Conservation (phyloP, 768 basidiomycete genomes). For the Rhodosporidiobolus sp. region DNA sequence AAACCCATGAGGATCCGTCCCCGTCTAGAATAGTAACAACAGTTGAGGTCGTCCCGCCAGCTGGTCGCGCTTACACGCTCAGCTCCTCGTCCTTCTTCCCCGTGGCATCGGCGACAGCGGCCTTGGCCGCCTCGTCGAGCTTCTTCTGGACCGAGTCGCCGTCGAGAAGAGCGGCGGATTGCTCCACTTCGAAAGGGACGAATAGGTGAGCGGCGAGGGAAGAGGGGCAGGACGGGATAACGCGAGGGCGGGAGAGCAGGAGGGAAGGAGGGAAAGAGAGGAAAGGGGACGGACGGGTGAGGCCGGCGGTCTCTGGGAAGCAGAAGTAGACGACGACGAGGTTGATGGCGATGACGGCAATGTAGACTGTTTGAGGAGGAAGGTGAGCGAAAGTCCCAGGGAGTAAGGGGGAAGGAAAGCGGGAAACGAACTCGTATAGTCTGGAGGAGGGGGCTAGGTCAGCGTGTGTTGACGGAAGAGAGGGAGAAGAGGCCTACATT, state of each 20-base stretch:
- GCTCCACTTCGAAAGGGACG: slow-evolving; percentile 16
- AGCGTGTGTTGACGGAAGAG: background rate
- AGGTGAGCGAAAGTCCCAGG: background rate
- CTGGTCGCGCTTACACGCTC: background rate
- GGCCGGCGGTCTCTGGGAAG: slow-evolving; percentile 41
- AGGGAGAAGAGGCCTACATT: slow-evolving; percentile 33
- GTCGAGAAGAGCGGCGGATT: slow-evolving; percentile 13
- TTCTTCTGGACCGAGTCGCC: background rate
- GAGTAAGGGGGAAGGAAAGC: background rate
- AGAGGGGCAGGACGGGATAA: background rate
- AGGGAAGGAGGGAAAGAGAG: background rate
- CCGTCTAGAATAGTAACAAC: background rate
- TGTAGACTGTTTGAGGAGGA: slow-evolving; percentile 37
- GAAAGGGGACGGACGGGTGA: background rate
- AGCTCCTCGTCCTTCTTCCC: background rate
- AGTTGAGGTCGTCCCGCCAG: background rate
- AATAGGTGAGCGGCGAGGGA: no score
- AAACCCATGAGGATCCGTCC: background rate
- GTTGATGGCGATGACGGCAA: slow-evolving; percentile 23
- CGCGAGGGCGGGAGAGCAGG: no score
- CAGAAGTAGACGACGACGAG: slow-evolving; percentile 35
- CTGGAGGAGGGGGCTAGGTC: background rate
- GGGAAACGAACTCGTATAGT: no score
- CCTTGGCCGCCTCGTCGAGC: slow-evolving; percentile 1
- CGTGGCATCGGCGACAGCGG: background rate